Evolutionary conservation across 2,329 filamentous ascomycete species (phyloP).

Genomic region (Colletotrichum magnum): DNA sequence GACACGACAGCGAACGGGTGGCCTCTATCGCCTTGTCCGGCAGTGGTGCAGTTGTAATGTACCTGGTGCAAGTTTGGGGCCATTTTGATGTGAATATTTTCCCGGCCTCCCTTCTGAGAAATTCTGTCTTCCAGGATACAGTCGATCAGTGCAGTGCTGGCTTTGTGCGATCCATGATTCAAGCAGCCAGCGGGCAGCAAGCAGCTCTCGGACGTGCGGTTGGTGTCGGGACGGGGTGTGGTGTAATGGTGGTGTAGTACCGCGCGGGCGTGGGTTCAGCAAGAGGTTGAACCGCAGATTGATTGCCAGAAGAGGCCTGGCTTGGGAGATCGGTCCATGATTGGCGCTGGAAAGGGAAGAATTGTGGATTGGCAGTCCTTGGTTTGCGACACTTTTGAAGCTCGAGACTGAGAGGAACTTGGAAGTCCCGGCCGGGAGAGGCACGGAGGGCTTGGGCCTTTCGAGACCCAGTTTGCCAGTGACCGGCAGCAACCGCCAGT

Average conservation of each 20-base stretch:
- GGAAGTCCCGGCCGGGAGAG: constrained; percentile 9
- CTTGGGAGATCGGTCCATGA: constrained; percentile 27
- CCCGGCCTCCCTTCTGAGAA: too few relatives aligned
- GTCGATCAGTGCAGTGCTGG: constrained; percentile 20
- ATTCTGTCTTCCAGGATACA: not conserved
- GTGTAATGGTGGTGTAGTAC: not conserved
- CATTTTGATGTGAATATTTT: not conserved
- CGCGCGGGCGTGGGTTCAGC: constrained; percentile 4
- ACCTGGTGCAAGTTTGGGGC: constrained; percentile 19
- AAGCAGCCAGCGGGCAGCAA: constrained; percentile 4
- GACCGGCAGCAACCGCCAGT: not conserved
- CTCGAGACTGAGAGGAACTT: constrained; percentile 28
- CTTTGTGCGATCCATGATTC: constrained; percentile 12
- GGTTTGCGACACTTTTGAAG: constrained; percentile 30
- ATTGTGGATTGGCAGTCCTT: constrained; percentile 30
- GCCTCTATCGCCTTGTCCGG: constrained; percentile 1
- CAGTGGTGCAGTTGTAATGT: constrained; percentile 17
- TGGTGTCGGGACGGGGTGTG: not conserved
- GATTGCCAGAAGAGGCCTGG: constrained; percentile 38
- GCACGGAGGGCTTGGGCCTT: not conserved
- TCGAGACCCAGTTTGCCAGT: not conserved
- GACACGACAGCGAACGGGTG: not conserved
- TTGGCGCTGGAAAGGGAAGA: constrained; percentile 28
- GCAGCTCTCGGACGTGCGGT: constrained; percentile 10
- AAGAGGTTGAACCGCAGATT: constrained; percentile 38